Percentiles rank a stretch among this genome's conserved stretches.
These are phyloP conservation scores for Wakefieldia striispora DNA, from an alignment of 768 basidiomycete genomes.

Conservation along the genomic window DNA sequence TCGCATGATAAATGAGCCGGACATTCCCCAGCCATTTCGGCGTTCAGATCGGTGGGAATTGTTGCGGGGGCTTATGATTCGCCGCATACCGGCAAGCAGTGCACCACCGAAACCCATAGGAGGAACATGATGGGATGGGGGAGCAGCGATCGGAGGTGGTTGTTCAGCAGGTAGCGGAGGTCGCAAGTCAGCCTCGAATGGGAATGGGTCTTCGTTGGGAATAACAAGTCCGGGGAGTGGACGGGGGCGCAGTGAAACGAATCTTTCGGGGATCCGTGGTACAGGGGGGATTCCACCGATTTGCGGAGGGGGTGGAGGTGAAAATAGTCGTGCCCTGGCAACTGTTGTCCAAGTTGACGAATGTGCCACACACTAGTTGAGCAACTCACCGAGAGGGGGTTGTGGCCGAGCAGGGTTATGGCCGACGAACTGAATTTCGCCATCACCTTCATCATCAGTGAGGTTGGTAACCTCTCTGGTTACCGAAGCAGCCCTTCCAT, in stretches of 20 bases:
- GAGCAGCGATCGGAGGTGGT: conserved; percentile 36
- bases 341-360: conserved; percentile 6
- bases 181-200: conserved; percentile 43
- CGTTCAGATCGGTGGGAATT: conserved; percentile 12
- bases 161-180: conserved; percentile 19
- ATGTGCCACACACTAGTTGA: not conserved
- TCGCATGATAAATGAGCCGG: conserved; percentile 29
- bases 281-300: conserved; percentile 51
- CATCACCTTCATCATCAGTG: conserved; percentile 42
- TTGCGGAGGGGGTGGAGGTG: conserved; percentile 50
- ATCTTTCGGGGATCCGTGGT: conserved; percentile 44
- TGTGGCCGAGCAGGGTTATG: conserved; percentile 19
- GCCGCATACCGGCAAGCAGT: conserved; percentile 44
- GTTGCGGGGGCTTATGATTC: conserved; percentile 18
- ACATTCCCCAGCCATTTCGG: conserved; percentile 20
- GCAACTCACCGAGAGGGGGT: conserved; percentile 17
- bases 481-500: conserved; percentile 18
- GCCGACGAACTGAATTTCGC: conserved; percentile 28
- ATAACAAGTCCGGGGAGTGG: conserved; percentile 44
- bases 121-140: conserved; percentile 56
- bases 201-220: conserved; percentile 49
- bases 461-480: conserved; percentile 32
- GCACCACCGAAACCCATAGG: conserved; percentile 67
- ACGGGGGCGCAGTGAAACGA: conserved; percentile 38
- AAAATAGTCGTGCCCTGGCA: conserved; percentile 31